Evolutionary conservation across 78 protist genomes (phyloP).

Genomic region (Tieghemostelium lacteum): DNA sequence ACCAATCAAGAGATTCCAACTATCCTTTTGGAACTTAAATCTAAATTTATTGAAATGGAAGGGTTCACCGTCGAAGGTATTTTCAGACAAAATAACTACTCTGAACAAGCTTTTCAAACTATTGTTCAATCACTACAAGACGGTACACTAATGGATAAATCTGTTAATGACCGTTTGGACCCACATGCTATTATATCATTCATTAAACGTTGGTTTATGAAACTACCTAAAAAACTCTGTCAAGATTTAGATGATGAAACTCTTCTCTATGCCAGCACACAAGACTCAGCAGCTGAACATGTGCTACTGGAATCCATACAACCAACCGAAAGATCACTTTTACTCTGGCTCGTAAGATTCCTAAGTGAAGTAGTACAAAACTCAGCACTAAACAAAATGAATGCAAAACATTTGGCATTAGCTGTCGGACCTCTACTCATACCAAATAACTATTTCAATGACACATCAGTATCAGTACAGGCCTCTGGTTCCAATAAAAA

Average conservation of each 20-base stretch:
- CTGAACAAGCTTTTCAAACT: background rate
- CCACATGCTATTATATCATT: constrained; percentile 40
- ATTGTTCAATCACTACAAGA: constrained; percentile 5
- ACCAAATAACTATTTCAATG: background rate
- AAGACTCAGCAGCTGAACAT: constrained; percentile 15
- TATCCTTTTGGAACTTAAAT: constrained; percentile 27
- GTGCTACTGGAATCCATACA: constrained; percentile 2
- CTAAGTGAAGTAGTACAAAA: constrained; percentile 42
- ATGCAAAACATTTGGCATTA: constrained; percentile 35
- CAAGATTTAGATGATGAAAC: constrained; percentile 28
- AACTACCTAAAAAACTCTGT: constrained; percentile 56
- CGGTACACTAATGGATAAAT: background rate
- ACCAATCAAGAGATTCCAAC: constrained; percentile 28
- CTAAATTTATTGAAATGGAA: constrained; percentile 31
- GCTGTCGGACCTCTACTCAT: constrained; percentile 17
- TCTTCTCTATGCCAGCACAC: background rate
- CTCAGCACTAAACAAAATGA: constrained; percentile 37
- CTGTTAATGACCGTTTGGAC: background rate
- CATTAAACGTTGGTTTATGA: constrained; percentile 64
- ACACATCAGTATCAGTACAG: background rate
- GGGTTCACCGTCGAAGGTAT: constrained; percentile 67
- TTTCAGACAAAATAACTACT: background rate
- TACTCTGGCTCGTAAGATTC: constrained; percentile 45
- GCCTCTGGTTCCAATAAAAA: background rate
- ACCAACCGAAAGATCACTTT: constrained; percentile 32